phyloP scores from a whole-genome alignment of 2,329 filamentous ascomycete species.

The Venturia carpophila region DNA sequence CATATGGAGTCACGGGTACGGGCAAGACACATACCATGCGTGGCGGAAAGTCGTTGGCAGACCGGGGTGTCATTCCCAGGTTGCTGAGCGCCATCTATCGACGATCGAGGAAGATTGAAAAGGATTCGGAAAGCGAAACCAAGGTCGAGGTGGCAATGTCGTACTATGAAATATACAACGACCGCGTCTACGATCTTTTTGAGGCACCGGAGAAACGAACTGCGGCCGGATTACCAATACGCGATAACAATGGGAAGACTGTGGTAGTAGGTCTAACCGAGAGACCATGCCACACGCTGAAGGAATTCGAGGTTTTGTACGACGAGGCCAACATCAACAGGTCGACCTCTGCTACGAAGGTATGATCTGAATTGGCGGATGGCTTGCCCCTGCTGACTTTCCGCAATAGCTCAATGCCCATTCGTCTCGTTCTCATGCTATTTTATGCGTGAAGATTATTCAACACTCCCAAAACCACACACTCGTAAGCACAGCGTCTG shows the following conservation, averaged over 20 bases:
- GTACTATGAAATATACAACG: constrained; percentile 97
- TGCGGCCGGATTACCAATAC: constrained; percentile 67
- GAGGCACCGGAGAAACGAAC: constrained; percentile 82
- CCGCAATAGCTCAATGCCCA: constrained; percentile 65
- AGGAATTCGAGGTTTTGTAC: constrained; percentile 84
- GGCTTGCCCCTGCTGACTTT: neutral
- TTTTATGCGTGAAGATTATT: constrained; percentile 81
- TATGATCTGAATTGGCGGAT: constrained; percentile 25
- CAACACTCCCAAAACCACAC: constrained; percentile 62
- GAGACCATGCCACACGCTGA: constrained; percentile 70
- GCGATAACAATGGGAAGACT: constrained; percentile 81
- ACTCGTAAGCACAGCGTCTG: constrained; percentile 75
- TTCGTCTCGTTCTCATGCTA: constrained; percentile 82
- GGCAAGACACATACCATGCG: constrained; percentile 97
- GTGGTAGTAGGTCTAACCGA: constrained; percentile 81
- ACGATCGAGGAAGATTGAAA: constrained; percentile 73
- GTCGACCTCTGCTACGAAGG: constrained; percentile 80
- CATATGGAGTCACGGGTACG: constrained; percentile 87
- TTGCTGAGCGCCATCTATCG: constrained; percentile 80
- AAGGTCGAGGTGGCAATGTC: constrained; percentile 68
- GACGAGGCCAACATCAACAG: constrained; percentile 88
- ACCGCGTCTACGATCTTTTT: constrained; percentile 87
- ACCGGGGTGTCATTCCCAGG: constrained; percentile 80
- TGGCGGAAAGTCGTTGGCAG: constrained; percentile 75
- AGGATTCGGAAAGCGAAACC: constrained; percentile 65